These are phyloP conservation scores for Fusarium pseudograminearum DNA, from an alignment of 2,329 filamentous ascomycete species.

Conservation along the genomic window DNA sequence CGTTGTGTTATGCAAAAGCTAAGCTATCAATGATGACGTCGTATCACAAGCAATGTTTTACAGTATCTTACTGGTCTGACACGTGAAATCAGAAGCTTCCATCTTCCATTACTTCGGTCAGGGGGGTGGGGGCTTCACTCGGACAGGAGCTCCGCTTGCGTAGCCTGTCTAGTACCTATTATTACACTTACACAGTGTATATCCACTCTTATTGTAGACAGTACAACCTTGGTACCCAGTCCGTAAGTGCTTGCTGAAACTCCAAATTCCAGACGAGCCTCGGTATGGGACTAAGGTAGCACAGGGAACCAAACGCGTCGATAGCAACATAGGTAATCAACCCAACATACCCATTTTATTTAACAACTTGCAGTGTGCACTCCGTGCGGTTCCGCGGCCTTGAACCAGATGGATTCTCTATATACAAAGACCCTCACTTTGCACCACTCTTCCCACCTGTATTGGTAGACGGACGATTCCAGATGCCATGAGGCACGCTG, in stretches of 20 bases:
- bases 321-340: neutral
- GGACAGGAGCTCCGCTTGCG: slow-evolving; percentile 21
- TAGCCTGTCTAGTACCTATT: neutral
- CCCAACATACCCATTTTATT: neutral
- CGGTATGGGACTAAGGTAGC: slow-evolving; percentile 8
- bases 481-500: slow-evolving; percentile 43
- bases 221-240: neutral
- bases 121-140: neutral
- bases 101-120: slow-evolving; percentile 18
- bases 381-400: slow-evolving; percentile 3
- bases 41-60: neutral
- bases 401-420: slow-evolving; percentile 34
- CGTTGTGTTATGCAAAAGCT: slow-evolving; percentile 22
- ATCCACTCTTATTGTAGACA: neutral
- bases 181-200: slow-evolving; percentile 4
- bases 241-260: neutral
- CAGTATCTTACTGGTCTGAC: slow-evolving; percentile 18
- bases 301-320: neutral
- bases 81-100: slow-evolving; percentile 47
- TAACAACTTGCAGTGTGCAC: neutral
- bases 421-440: slow-evolving; percentile 40
- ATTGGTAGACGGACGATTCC: slow-evolving; percentile 12
- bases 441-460: slow-evolving; percentile 24
- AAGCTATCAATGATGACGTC: slow-evolving; percentile 35
- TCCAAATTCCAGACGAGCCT: slow-evolving; percentile 20